Percentiles rank a stretch among this genome's conserved stretches.
phyloP scores from a whole-genome alignment of 345 rosid genomes.

The Populus tremula region DNA sequence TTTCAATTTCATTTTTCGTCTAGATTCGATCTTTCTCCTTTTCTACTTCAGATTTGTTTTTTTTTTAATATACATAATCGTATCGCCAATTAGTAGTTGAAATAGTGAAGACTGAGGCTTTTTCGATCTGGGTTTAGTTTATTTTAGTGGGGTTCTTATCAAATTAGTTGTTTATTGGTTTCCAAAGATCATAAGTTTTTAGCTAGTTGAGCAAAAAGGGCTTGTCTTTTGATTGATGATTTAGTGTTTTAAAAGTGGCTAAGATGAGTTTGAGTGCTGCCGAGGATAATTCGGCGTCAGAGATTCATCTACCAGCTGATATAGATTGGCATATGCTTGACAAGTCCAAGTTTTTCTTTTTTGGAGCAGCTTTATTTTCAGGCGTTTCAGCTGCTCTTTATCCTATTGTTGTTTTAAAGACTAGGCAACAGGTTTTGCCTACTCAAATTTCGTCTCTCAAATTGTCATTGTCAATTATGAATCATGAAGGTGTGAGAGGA shows the following conservation, averaged over 20 bases:
- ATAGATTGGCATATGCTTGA: conserved; percentile 97
- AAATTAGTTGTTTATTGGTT: neutral
- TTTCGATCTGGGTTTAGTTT: neutral
- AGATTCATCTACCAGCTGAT: conserved; percentile 78
- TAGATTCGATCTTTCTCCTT: neutral
- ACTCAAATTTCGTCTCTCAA: conserved; percentile 53
- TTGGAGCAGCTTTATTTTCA: conserved; percentile 84
- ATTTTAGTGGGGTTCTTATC: neutral
- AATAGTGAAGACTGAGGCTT: neutral
- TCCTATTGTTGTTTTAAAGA: conserved; percentile 77
- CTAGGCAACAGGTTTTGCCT: conserved; percentile 74
- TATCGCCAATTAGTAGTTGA: neutral
- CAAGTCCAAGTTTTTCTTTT: conserved; percentile 81
- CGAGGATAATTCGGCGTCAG: conserved; percentile 74
- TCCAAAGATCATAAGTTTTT: neutral
- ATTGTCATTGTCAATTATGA: conserved; percentile 58
- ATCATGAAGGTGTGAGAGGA: conserved; percentile 70
- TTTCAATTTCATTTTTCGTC: neutral
- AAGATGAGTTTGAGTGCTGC: conserved; percentile 78
- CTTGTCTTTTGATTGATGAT: neutral
- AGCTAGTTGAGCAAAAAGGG: neutral
- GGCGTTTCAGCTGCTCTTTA: conserved; percentile 90
- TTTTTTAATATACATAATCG: neutral
- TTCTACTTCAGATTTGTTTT: neutral
- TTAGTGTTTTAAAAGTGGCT: conserved; percentile 40